Base-by-base conservation (phyloP, 768 basidiomycete species). In the Holtermannia corniformis region DNA sequence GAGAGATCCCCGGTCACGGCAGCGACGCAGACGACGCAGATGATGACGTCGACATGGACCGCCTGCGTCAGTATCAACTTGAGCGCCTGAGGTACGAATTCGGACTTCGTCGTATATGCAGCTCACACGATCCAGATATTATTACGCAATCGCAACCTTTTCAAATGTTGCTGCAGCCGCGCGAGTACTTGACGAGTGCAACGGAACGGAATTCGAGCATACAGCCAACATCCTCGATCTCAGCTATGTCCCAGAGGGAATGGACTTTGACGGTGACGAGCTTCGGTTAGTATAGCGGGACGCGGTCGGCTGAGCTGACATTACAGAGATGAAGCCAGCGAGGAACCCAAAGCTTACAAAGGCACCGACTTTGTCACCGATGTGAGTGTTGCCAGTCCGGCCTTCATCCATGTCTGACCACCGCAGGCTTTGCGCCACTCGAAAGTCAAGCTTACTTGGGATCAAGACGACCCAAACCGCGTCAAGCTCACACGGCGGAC, bases 381-480 rank as follows among this genome's bases (percentile, higher is more conserved):
- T 66, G 92, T 91, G 64, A 68, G 86, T 75, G 5, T 10, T 28
- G 47, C 11, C 32, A 27, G n/a, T 32, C 7, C 24, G 22, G 21
- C 25, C 13, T 5, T 24, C 24, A 25, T 20, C 45, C 11, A 32
- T 37, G 27, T 14, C 47, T 51, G 37, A 42, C 24, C n/a, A 44
- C 4, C 24, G 4, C 58, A 96, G 91, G 93, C 93, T 10, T 80
- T 99, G 4, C 85, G 93, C 4, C 92, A 97, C 70, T 99, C 95
- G 13, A 95, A 90, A 76, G 93, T 97, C 55, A 95, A 88, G 65
- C 79, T 97, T 26, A 95, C 92, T 3, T 99, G 95, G 95, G 95
- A 99, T 60, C 87, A 91, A 50, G 95, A 97, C 71, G 92, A 97
- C 60, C 84, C 87, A 0, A 86, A 91, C 64, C 84, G 93, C 40